Base-by-base conservation (phyloP, 176 grass and related monocot genomes). In the Oryza nivara region DNA sequence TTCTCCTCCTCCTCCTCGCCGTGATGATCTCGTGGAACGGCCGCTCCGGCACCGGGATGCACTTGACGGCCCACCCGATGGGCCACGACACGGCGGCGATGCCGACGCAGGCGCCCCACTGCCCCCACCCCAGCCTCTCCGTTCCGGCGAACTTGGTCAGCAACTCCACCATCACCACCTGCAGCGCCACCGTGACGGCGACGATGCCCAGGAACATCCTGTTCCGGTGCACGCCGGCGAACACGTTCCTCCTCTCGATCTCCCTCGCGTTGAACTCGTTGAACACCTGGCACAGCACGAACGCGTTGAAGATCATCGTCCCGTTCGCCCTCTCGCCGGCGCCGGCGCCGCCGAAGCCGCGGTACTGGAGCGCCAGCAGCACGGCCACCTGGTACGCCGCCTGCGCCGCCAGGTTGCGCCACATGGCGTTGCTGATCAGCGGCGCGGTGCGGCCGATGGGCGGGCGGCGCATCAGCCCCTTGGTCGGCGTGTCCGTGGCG, bases 201-300 rank as follows among this genome's bases (percentile, higher is more conserved):
- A 98, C 43, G 61, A 98, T 98, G 7, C 44, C 89, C 1, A 98
- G 74, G 85, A 98, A 98, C 80, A 98, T 88, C 86, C 76, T 75
- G 63, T 98, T 98, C 75, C 12, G 40, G 4, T 88, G 71, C 48
- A 95, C 88, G 28, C 90, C 91, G 36, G 90, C 81, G 73, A 98
- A 98, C 20, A 95, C 90, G 66, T 98, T 95, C 86, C 82, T 91
- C 73, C 84, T 69, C 85, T 98, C 87, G 70, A 95, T 74, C 70
- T 95, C 92, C 65, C 92, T 51, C 4, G 91, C 84, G 63, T 98
- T 98, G 91, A 98, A 98, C 75, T 98, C 95, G 26, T 98, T 95
- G 89, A 98, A 98, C 17, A 95, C 92, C 90, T 98, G 95, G 68
- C 84, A 98, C 10, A 98, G 88, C 44, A 98, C 96, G 54, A 98